A percentile compares a stretch with the other conserved stretches of the same genome.
These are phyloP conservation scores for Excoecaria agallocha DNA, from an alignment of 345 rosid species.

Conservation along the genomic window DNA sequence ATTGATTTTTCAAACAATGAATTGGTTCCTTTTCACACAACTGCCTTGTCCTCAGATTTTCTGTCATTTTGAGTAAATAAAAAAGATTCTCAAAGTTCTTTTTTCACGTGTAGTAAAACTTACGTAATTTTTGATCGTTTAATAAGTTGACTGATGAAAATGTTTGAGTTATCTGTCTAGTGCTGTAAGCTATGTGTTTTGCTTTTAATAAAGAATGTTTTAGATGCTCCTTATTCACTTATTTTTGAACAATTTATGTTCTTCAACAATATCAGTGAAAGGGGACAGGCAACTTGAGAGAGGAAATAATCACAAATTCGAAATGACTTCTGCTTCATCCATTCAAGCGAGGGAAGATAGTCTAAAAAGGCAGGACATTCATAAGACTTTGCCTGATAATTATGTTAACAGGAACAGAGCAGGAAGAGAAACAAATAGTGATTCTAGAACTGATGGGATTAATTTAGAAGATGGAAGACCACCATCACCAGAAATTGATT, in stretches of 20 bases:
- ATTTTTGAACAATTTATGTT: neutral
- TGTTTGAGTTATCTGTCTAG: neutral
- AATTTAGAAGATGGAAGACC: conserved; percentile 27
- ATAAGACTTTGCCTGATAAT: conserved; percentile 23
- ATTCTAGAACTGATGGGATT: conserved; percentile 17
- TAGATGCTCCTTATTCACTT: neutral
- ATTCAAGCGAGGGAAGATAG: conserved; percentile 24
- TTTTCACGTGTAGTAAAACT: neutral
- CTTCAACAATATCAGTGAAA: conserved; percentile 25
- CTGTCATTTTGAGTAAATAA: neutral
- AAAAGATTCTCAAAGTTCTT: neutral
- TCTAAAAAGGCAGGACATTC: conserved; percentile 24
- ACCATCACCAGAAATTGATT: conserved; percentile 51
- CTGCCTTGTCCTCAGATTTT: neutral
- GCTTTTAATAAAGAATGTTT: neutral
- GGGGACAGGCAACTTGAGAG: conserved; percentile 17
- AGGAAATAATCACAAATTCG: conserved; percentile 3
- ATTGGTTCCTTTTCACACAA: neutral
- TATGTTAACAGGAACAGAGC: conserved; percentile 19
- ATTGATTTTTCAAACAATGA: neutral
- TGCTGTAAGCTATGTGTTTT: neutral
- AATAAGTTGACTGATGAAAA: neutral
- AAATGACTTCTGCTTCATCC: conserved; percentile 24
- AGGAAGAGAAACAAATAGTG: conserved; percentile 23
- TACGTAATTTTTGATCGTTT: neutral